These are phyloP conservation scores for Smittium culicis DNA, from an alignment of 371 early-diverging fungal species.

Conservation along the genomic window DNA sequence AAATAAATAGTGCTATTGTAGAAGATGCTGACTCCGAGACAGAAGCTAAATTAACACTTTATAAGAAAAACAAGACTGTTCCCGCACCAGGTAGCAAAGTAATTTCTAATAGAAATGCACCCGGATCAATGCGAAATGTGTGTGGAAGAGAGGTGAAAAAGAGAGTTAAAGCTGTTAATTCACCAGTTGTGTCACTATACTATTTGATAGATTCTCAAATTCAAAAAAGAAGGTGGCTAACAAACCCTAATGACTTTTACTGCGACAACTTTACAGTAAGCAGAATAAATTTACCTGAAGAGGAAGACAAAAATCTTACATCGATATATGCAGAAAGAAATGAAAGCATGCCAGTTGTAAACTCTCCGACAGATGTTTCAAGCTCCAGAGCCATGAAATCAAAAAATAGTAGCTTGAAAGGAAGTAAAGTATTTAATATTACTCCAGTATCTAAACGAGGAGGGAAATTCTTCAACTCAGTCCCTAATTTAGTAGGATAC, in stretches of 20 bases:
- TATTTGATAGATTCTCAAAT: conserved; percentile 30
- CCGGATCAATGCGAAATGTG: not conserved
- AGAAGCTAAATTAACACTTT: not conserved
- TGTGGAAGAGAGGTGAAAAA: conserved; percentile 2
- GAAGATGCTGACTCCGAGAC: not conserved
- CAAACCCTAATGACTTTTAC: conserved; percentile 11
- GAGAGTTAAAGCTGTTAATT: conserved; percentile 25
- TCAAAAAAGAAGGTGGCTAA: conserved; percentile 24
- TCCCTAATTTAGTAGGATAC: conserved; percentile 7
- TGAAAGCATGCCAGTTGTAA: no score
- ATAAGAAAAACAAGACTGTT: not conserved
- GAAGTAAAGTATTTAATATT: no score
- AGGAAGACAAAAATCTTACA: not conserved
- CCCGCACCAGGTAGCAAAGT: not conserved
- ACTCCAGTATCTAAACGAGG: no score
- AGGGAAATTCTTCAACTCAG: conserved; percentile 3
- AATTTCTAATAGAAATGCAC: not conserved
- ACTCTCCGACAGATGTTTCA: no score
- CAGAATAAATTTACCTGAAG: not conserved
- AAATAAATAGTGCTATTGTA: conserved; percentile 1
- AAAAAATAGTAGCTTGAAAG: no score
- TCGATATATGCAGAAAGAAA: no score
- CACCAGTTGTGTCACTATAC: conserved; percentile 30
- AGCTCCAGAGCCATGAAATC: no score
- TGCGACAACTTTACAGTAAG: not conserved